Base-by-base conservation (phyloP, 1,284 basidiomycete genomes). In the Cryptococcus sp. region DNA sequence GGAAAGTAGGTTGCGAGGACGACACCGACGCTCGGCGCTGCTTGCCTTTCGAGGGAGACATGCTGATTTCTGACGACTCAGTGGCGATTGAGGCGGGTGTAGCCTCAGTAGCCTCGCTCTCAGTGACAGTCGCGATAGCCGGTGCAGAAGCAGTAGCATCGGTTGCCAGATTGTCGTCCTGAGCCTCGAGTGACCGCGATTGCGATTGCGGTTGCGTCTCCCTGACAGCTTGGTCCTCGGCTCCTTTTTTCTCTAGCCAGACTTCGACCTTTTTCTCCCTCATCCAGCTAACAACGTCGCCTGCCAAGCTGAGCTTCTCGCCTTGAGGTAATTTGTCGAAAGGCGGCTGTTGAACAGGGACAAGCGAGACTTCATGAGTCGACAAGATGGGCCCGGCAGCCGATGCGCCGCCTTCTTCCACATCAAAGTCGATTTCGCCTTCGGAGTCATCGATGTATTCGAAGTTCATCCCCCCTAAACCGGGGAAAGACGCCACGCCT, bases 281-380 rank as follows among this genome's bases (percentile, higher is more conserved):
- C 67, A 78, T 75, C 70, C 75, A 76, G 53, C 76, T 78, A 50
- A 80, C 72, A 3, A 82, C 74, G 30, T 77, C 73, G 2, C 81
- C 81, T 0, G 81, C 78, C 42, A 72, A 43, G n/a, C 72, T 70
- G 15, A 79, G 51, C 38, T 57, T 52, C 42, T 72, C 71, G 4
- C 63, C 70, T 11, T 68, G 57, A 0, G 78, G 78, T 13, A 81
- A 53, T 38, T 60, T 63, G 25, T 64, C 54, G 4, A 81, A 54
- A 0, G 78, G 77, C 11, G 78, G 72, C 43, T 63, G 64, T 3
- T 68, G 47, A 1, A 79, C 79, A 7, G 75, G 71, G 11, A 72
- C 70, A 7, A 80, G 64, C 2, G 68, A 61, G 30, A 72, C 59
- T 61, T 82, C 81, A 57, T 82, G 74, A n/a, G 68, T 69, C 25